Evolutionary conservation across 768 basidiomycete genomes (phyloP).

Genomic region (Leucocoprinus sp.): DNA sequence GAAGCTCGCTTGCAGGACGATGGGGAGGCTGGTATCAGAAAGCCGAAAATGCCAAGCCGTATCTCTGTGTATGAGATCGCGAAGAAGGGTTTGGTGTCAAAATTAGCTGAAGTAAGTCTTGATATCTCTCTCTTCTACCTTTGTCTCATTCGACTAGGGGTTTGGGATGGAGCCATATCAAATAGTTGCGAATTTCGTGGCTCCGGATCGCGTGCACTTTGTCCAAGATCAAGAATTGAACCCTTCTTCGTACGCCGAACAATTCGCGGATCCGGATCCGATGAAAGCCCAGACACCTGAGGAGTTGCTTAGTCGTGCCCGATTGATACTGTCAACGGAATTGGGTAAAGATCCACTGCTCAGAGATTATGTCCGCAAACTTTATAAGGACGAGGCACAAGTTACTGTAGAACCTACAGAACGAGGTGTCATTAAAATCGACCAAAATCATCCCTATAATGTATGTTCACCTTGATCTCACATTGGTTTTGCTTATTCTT

Average conservation of each 20-base stretch:
- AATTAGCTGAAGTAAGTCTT: conserved; percentile 66
- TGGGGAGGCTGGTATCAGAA: conserved; percentile 36
- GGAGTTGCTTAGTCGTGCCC: conserved; percentile 64
- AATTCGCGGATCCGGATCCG: conserved; percentile 69
- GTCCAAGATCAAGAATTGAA: conserved; percentile 76
- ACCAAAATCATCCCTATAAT: conserved; percentile 64
- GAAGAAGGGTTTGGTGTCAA: conserved; percentile 69
- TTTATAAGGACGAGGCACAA: conserved; percentile 67
- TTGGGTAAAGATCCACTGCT: conserved; percentile 90
- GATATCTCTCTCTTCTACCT: conserved; percentile 5
- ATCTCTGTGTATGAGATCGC: conserved; percentile 78
- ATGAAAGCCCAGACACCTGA: conserved; percentile 48
- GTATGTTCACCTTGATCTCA: conserved; percentile 30
- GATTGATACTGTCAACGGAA: conserved; percentile 83
- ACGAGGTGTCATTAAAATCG: conserved; percentile 69
- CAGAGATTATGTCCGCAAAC: conserved; percentile 64
- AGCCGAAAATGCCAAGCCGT: conserved; percentile 76
- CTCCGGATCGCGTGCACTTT: conserved; percentile 52
- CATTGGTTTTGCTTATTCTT: conserved; percentile 7
- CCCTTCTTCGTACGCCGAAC: conserved; percentile 78
- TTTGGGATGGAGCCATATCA: conserved; percentile 80
- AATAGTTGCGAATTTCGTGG: conserved; percentile 77
- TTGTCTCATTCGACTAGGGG: conserved; percentile 36
- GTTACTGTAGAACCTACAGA: conserved; percentile 84
- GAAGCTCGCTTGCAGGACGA: conserved; percentile 67